A percentile compares a stretch with the other conserved stretches of the same genome.
Conservation (phyloP, 2,329 filamentous ascomycete species). For the Coleophoma crateriformis region DNA sequence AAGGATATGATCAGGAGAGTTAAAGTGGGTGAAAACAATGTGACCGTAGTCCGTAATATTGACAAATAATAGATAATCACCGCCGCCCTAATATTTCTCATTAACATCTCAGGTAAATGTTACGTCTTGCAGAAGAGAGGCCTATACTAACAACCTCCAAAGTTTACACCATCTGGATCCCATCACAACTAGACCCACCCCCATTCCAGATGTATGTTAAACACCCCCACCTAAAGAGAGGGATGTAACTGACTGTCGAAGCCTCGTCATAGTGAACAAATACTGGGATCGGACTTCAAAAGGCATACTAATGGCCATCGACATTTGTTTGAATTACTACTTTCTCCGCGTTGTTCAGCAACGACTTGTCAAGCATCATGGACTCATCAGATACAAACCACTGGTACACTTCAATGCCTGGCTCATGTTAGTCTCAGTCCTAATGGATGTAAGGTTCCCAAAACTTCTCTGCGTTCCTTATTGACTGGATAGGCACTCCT, state of each 20-base stretch:
- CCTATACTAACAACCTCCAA: not conserved
- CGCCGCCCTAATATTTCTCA: slow-evolving; percentile 32
- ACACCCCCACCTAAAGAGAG: too few species aligned
- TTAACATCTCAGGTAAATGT: slow-evolving; percentile 35
- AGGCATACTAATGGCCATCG: slow-evolving; percentile 41
- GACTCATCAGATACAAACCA: slow-evolving; percentile 31
- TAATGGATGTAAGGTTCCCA: slow-evolving; percentile 28
- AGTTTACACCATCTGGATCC: slow-evolving; percentile 48
- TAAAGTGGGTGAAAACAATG: slow-evolving; percentile 16
- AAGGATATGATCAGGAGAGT: slow-evolving; percentile 4
- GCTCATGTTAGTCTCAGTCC: slow-evolving; percentile 31
- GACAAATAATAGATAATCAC: not conserved
- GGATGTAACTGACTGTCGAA: not conserved
- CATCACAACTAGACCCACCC: slow-evolving; percentile 29
- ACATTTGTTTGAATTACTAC: slow-evolving; percentile 43
- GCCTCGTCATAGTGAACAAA: slow-evolving; percentile 6
- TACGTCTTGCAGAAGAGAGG: not conserved
- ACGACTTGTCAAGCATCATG: slow-evolving; percentile 26
- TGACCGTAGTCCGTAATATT: not conserved
- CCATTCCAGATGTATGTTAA: slow-evolving; percentile 5
- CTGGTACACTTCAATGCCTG: slow-evolving; percentile 32
- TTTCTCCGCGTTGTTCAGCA: slow-evolving; percentile 37
- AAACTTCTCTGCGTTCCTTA: not conserved
- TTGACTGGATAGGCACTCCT: not conserved
- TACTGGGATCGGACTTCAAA: slow-evolving; percentile 46